Conservation (phyloP, 1,139 yeast species). For the Yamadazyma oceani region DNA sequence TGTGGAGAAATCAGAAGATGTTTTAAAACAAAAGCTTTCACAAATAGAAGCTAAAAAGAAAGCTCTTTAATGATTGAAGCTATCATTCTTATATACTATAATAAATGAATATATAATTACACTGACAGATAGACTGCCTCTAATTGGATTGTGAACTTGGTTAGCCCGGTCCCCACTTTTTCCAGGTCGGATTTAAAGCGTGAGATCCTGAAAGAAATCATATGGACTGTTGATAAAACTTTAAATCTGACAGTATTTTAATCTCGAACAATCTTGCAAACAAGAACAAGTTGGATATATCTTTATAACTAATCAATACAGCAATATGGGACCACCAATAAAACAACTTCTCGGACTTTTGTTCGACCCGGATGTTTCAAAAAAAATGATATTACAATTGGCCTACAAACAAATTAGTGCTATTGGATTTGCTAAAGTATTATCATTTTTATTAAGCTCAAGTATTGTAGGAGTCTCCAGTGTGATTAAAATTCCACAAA, state of each 20-base stretch:
- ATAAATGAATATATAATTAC: background rate
- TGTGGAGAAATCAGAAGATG: constrained; percentile 72
- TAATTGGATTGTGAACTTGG: too few species aligned
- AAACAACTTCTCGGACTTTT: constrained; percentile 31
- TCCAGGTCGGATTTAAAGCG: too few species aligned
- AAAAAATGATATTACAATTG: constrained; percentile 39
- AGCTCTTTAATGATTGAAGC: background rate
- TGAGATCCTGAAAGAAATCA: background rate
- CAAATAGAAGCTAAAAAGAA: constrained; percentile 19
- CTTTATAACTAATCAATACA: background rate
- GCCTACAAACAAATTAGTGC: constrained; percentile 38
- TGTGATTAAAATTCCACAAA: constrained; percentile 45
- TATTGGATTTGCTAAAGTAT: constrained; percentile 37
- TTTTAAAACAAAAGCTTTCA: constrained; percentile 65
- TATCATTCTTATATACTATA: too few species aligned
- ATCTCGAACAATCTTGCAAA: background rate
- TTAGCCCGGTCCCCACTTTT: constrained; percentile 1
- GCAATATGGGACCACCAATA: constrained; percentile 25
- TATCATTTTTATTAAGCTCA: constrained; percentile 36
- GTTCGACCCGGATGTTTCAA: constrained; percentile 42
- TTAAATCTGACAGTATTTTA: too few species aligned
- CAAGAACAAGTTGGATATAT: background rate
- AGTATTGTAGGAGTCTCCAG: constrained; percentile 43
- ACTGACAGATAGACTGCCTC: too few species aligned
- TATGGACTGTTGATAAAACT: too few species aligned